Percentiles rank a stretch among this genome's conserved stretches.
These are phyloP conservation scores for Lactarius quietus DNA, from an alignment of 768 basidiomycete species.

Conservation along the genomic window DNA sequence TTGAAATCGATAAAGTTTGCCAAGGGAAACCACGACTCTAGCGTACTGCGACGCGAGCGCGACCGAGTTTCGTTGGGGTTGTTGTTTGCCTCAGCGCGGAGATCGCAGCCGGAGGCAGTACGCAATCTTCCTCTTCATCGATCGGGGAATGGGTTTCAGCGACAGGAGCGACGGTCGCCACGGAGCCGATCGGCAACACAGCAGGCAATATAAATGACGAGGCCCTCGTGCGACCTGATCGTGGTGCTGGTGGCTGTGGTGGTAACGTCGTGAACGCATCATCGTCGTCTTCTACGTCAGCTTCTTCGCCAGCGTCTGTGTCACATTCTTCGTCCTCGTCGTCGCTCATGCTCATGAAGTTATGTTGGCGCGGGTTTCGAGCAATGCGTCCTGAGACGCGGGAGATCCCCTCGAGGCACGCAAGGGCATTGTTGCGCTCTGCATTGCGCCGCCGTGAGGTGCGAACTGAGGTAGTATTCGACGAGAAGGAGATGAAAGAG, in stretches of 20 bases:
- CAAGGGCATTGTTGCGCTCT: constrained; percentile 44
- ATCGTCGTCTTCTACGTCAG: constrained; percentile 33
- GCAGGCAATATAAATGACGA: constrained; percentile 21
- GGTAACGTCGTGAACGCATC: constrained; percentile 15
- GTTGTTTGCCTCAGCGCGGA: neutral
- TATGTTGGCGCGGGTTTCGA: constrained; percentile 33
- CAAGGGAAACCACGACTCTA: constrained; percentile 52
- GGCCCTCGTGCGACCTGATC: neutral
- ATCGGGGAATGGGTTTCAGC: neutral
- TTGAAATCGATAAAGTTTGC: constrained; percentile 64
- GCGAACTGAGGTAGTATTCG: constrained; percentile 20
- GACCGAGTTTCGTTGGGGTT: constrained; percentile 24
- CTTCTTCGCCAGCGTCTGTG: constrained; percentile 20
- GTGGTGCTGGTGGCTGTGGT: constrained; percentile 21
- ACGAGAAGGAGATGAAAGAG: constrained; percentile 25
- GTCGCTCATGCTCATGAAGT: constrained; percentile 69
- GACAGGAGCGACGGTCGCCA: neutral
- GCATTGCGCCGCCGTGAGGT: constrained; percentile 17
- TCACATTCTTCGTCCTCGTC: constrained; percentile 48
- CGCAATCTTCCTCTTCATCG: constrained; percentile 24
- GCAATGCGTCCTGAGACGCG: constrained; percentile 28
- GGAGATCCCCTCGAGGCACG: constrained; percentile 56
- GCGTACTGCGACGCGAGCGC: constrained; percentile 40
- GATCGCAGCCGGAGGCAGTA: constrained; percentile 7
- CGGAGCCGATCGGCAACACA: neutral